Evolutionary conservation across 2,329 filamentous ascomycete genomes (phyloP), one percentile per base, ranked within the genome.

Genomic region (Parafenestella ontariensis): DNA sequence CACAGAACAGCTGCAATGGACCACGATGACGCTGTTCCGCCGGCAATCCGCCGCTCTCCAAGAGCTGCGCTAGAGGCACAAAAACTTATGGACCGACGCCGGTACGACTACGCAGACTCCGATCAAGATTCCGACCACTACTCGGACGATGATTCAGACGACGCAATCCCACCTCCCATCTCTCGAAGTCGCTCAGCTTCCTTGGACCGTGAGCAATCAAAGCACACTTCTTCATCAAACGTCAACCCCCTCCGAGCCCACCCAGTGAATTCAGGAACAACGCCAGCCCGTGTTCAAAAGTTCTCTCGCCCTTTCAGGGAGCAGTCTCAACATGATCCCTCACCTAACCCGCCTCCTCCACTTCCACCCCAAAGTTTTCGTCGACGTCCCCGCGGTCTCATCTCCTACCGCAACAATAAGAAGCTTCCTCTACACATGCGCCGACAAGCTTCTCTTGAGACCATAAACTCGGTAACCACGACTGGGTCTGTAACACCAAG

Each of bases 381-480:
- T 37, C 60, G 34, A 61, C 54, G 42, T 15, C 49, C 56, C 24
- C 54, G 44, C 31, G 56, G 56, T 7, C 62, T 64, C 28, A 53
- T 57, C 17, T 66, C 66, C 0, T 67, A 65, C 41, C 59, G 60
- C 17, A 62, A 59, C 24, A 64, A 65, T 37, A 61, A 54, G 52
- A 65, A 61, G 26, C 47, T 70, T 15, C 66, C 65, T 17, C 56
- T 56, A 8, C 61, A 59, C 33, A 42, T 72, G 18, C 53, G 62
- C 5, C 58, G 57, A 46, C 66, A 65, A 48, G 70, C 68, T 7
- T 73, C 71, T 1, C 49, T 72, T 21, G 71, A 73, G 45, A 73
- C 71, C 4, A 73, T 73, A 45, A 62, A 64, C 15, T 72, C 68
- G 2, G 70, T 73, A 31, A 65, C 59, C 13, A 72, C 65, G 9